Percentiles rank a stretch among this genome's conserved stretches.
phyloP scores from a whole-genome alignment of 208 protist genomes.

The Leishmania amazonensis region DNA sequence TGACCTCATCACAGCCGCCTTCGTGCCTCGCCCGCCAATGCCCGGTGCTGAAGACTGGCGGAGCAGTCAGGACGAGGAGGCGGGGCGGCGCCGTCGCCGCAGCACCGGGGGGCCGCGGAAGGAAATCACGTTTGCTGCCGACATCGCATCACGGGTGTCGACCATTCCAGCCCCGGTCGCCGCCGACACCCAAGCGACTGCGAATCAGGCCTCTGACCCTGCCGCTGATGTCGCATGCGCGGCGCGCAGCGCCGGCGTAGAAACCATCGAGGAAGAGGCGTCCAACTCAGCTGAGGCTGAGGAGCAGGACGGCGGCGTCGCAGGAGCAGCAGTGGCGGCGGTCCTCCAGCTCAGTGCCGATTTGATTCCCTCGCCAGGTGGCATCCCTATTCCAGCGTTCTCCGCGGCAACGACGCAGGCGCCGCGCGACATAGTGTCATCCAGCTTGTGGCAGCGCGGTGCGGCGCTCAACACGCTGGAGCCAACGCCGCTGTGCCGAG shows the following conservation, averaged over 20 bases:
- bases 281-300: not conserved
- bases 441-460: not conserved
- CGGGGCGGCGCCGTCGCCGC: conserved; percentile 18
- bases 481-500: not conserved
- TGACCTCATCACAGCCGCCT: not conserved
- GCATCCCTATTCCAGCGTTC: not conserved
- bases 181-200: not conserved
- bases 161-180: not conserved
- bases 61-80: conserved; percentile 17
- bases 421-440: not conserved
- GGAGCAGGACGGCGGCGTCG: not conserved
- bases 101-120: conserved; percentile 20
- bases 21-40: not conserved
- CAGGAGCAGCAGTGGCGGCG: not conserved
- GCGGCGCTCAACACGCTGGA: not conserved
- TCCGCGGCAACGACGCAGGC: not conserved
- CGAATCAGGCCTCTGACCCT: not conserved
- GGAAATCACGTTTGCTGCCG: conserved; percentile 29
- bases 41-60: not conserved
- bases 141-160: conserved; percentile 10
- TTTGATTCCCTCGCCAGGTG: conserved; percentile 23
- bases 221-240: not conserved
- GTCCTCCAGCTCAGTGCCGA: conserved; percentile 17
- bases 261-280: not conserved
- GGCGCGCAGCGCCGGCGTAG: not conserved